Base-by-base conservation (phyloP, 2,329 filamentous ascomycete species). In the Bipolaris sorokiniana region DNA sequence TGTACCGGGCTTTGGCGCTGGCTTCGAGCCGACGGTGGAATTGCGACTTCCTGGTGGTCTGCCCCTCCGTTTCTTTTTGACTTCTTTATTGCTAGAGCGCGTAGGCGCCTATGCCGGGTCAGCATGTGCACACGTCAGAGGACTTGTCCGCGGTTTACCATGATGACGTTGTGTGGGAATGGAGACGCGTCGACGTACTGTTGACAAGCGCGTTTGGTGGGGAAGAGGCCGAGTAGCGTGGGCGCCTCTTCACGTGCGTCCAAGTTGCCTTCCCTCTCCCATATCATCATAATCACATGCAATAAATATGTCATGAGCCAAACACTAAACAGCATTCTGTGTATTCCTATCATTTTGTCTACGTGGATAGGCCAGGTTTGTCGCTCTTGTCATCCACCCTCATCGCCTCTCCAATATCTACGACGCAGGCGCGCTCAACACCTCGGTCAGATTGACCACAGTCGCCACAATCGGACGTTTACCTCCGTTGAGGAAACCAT, bases 31-130 rank as follows among this genome's bases (percentile, higher is more conserved):
- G 3, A 58, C 58, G 15, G 54, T 51, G 9, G 66, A 65, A 31
- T 65, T 67, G 56, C 61, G 62, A 28, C 61, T 63, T 23, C 66
- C 69, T 9, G 69, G 60, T 34, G 69, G 70, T 37, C 70, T 59
- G 18, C 68, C 68, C 48, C 65, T 63, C 41, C 26, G n/a, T 46
- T 61, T 64, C 59, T 67, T 73, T 33, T 62, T 59, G 6, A 40
- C 56, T 16, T 56, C 60, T 7, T 49, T 53, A 1, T 54, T 51
- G 15, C 51, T 44, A 23, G 64, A 49, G 52, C 69, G 67, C 53
- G 59, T 61, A 23, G 66, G 69, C 56, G 71, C 70, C 71, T 72
- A 18, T 3, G n/a, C 13, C 2, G 0, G 16, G 38, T 74, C 47
- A 72, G 63, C 38, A 51, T 45, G 33, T n/a, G 20, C 7, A 3